Evolutionary conservation across 768 basidiomycete species (phyloP), one percentile per base, ranked within the genome.

Genomic region (Hypholoma fasciculare): DNA sequence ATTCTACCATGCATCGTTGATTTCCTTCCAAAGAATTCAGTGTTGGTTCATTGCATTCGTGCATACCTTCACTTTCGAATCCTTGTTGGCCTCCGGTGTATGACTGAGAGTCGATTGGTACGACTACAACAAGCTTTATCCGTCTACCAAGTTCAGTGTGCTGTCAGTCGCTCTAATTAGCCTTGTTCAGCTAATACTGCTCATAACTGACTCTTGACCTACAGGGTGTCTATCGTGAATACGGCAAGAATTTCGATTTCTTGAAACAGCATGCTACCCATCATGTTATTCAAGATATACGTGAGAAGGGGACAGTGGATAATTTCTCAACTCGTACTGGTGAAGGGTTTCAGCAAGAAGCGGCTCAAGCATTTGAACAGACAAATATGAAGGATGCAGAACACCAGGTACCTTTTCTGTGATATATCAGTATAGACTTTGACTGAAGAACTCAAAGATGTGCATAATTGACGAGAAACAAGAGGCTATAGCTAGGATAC

Each of bases 1-100:
- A 60, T 72, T 23, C 49, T 70, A 7, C 67, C 64, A 14, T 70
- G 66, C 49, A 59, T 72, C 37, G 71, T 71, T 2, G 58, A 71
- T 36, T 27, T 72, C 16, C 58, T 71, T 20, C 72, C 70, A 0
- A 39, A 20, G 26, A 68, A 71, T 36, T 69, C 65, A 19, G 34
- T 54, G 0, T 64, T 72, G 0, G 59, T 73, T 1, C 63, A 66
- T 44, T 71, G 69, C 52, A 66, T 73, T 37, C 53, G 69, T 2
- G 62, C 64, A 0, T 67, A 65, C 55, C 53, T 60, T 19, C 30
- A 56, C 4, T 63, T 56, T 57, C 59, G 68, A 47, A 63, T 70
- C 12, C 56, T 73, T 47, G 56, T 69, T 40, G 69, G 67, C 9
- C 63, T 74, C 14, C 42, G 55, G 36, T 69, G 68, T 47, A 69